Evolutionary conservation across 2,329 filamentous ascomycete genomes (phyloP).

Genomic region (Arthrobotrys conoides): DNA sequence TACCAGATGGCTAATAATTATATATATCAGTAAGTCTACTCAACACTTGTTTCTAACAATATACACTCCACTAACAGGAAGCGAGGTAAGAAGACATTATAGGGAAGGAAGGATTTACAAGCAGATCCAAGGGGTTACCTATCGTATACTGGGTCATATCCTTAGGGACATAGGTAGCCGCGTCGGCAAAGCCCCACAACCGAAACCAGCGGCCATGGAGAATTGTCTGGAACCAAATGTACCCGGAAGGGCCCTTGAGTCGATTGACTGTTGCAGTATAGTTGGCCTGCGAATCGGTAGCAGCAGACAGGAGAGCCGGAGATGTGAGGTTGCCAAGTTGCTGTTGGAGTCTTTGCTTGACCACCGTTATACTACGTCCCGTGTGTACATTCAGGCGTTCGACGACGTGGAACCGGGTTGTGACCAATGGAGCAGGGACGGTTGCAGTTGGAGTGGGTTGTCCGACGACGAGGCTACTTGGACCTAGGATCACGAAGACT

Average conservation of each 20-base stretch:
- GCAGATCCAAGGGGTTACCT: slow-evolving; percentile 38
- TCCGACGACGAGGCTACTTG: too few relatives aligned
- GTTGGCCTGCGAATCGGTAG: slow-evolving; percentile 11
- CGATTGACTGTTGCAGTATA: slow-evolving; percentile 39
- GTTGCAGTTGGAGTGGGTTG: slow-evolving; percentile 21
- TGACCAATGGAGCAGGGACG: neutral
- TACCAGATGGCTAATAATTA: slow-evolving; percentile 10
- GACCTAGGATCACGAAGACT: too few relatives aligned
- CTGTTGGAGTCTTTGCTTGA: slow-evolving; percentile 27
- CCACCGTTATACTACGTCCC: neutral
- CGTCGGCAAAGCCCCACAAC: slow-evolving; percentile 40
- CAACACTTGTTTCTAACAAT: neutral
- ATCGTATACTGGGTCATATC: slow-evolving; percentile 49
- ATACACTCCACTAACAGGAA: neutral
- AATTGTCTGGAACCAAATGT: slow-evolving; percentile 38
- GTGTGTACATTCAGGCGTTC: slow-evolving; percentile 32
- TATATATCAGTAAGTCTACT: neutral
- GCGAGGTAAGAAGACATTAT: neutral
- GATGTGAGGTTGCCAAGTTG: slow-evolving; percentile 35
- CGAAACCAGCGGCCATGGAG: slow-evolving; percentile 44
- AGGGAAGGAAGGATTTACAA: slow-evolving; percentile 21
- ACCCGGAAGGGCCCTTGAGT: slow-evolving; percentile 29
- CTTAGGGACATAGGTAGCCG: slow-evolving; percentile 21
- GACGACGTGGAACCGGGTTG: slow-evolving; percentile 13
- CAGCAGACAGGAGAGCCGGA: slow-evolving; percentile 11